phyloP scores from a whole-genome alignment of 805 yeast species.

The Kluyveromyces siamensis region DNA sequence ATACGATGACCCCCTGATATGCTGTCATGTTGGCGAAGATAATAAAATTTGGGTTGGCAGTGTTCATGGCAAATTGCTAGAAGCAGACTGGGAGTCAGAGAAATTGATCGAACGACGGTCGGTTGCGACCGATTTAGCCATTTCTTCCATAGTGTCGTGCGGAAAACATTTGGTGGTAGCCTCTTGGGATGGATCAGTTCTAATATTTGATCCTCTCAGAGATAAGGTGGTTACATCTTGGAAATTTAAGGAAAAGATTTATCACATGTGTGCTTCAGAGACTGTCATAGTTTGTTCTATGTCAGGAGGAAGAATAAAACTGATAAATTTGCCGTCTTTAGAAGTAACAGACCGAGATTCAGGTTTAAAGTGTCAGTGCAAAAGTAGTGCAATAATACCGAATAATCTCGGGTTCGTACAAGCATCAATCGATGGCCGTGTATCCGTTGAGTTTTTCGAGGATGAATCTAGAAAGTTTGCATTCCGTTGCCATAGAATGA shows the following conservation, averaged over 20 bases:
- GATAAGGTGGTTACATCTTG: slow-evolving; percentile 9
- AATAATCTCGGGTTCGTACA: slow-evolving; percentile 52
- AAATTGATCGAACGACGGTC: slow-evolving; percentile 9
- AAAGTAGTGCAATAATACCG: slow-evolving; percentile 47
- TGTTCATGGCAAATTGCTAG: slow-evolving; percentile 45
- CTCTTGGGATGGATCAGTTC: slow-evolving; percentile 52
- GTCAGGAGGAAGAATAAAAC: slow-evolving; percentile 42
- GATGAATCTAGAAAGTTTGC: slow-evolving; percentile 52
- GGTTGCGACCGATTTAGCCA: slow-evolving; percentile 32
- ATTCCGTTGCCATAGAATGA: slow-evolving; percentile 68
- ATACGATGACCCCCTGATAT: slow-evolving; percentile 11
- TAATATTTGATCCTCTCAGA: slow-evolving; percentile 36
- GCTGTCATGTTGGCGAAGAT: slow-evolving; percentile 9
- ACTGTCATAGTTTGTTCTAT: slow-evolving; percentile 43
- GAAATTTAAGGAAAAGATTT: slow-evolving; percentile 24
- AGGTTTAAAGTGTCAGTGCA: slow-evolving; percentile 59
- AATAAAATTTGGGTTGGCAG: slow-evolving; percentile 38
- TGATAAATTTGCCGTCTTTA: slow-evolving; percentile 47
- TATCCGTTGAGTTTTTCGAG: slow-evolving; percentile 61
- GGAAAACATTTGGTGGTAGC: slow-evolving; percentile 39
- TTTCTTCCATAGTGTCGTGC: slow-evolving; percentile 25
- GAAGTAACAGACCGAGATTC: slow-evolving; percentile 44
- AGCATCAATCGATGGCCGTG: slow-evolving; percentile 75
- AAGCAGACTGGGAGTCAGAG: slow-evolving; percentile 42
- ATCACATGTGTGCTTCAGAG: slow-evolving; percentile 49